A percentile compares a stretch with the other conserved stretches of the same genome.
These are phyloP conservation scores for Onygenales sp. DNA, from an alignment of 2,329 filamentous ascomycete species.

Conservation along the genomic window DNA sequence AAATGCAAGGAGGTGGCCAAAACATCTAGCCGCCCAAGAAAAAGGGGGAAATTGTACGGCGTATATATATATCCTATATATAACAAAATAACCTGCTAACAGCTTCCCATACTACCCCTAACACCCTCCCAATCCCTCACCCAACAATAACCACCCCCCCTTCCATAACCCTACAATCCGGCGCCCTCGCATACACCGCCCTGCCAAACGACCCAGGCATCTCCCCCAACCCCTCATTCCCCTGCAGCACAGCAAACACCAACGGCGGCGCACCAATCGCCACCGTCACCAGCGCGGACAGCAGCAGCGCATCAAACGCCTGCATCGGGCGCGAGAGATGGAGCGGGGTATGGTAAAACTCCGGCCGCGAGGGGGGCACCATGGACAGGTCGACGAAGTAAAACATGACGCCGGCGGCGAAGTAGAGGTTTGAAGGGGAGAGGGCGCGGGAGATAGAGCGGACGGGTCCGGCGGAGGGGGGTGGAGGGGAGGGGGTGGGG, in stretches of 20 bases:
- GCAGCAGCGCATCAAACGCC: slow-evolving; percentile 1
- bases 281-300: not conserved
- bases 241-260: slow-evolving; percentile 1
- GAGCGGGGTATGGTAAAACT: not conserved
- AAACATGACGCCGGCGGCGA: slow-evolving; percentile 1
- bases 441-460: slow-evolving; percentile 1
- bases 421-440: slow-evolving; percentile 2
- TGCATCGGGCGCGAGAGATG: not conserved
- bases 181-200: not conserved
- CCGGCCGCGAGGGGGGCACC: not conserved
- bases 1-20: no score
- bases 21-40: no score
- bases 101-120: not conserved
- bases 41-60: no score
- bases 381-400: slow-evolving; percentile 3
- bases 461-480: not conserved
- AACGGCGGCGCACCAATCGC: slow-evolving; percentile 1
- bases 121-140: not conserved
- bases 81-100: not conserved
- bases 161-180: not conserved
- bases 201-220: not conserved
- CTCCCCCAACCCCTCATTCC: not conserved
- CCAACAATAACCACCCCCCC: slow-evolving; percentile 2
- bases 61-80: no score
- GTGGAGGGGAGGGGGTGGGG: not conserved